Evolutionary conservation across 176 grass and related monocot species (phyloP).

Genomic region (Musa acuminata): DNA sequence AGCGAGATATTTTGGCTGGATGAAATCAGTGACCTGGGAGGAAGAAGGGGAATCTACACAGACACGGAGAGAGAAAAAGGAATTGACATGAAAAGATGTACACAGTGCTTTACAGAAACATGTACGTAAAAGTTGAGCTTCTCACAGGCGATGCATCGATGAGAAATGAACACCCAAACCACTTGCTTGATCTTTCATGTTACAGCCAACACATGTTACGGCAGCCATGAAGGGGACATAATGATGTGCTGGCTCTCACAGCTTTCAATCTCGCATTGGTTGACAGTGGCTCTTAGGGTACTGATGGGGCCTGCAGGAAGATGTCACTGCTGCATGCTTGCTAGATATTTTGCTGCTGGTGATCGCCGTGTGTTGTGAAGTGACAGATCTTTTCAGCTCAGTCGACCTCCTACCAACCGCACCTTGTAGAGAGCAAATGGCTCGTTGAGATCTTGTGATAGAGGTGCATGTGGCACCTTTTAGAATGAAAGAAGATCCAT

Average conservation of each 20-base stretch:
- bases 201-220: too few relatives aligned
- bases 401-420: too few relatives aligned
- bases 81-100: slow-evolving; percentile 5
- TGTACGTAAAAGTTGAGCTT: too few relatives aligned
- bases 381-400: not conserved
- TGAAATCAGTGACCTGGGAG: not conserved
- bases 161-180: too few relatives aligned
- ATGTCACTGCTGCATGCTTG: not conserved
- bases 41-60: slow-evolving; percentile 2
- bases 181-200: too few relatives aligned
- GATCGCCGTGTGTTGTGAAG: not conserved
- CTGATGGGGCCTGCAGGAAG: not conserved
- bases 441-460: not conserved
- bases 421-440: too few relatives aligned
- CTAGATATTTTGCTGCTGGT: slow-evolving; percentile 10
- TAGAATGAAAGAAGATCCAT: too few relatives aligned
- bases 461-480: too few relatives aligned
- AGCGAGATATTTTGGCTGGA: not conserved
- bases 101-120: not conserved
- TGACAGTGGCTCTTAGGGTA: not conserved
- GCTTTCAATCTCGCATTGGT: not conserved
- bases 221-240: too few relatives aligned
- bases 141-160: too few relatives aligned
- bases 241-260: not conserved
- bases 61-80: not conserved